Evolutionary conservation across 2,329 filamentous ascomycete genomes (phyloP).

Genomic region (Fusarium udum): DNA sequence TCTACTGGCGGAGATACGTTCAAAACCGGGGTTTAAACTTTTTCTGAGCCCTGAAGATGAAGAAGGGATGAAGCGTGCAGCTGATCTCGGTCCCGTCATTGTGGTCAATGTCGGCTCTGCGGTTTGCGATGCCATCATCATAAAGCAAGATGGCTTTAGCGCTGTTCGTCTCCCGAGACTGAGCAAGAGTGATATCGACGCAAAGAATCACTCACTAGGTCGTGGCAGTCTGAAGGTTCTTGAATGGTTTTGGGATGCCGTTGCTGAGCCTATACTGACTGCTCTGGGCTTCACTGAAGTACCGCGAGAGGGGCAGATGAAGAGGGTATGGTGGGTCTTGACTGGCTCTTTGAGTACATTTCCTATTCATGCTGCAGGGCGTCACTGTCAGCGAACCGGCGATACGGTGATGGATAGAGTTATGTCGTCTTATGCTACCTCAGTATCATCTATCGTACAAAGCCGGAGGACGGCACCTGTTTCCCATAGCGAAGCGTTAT

Average conservation of each 20-base stretch:
- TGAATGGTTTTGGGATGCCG: not conserved
- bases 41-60: not conserved
- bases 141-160: not conserved
- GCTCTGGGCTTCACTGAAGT: not conserved
- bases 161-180: not conserved
- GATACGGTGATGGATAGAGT: not conserved
- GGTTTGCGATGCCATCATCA: not conserved
- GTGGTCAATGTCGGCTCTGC: not conserved
- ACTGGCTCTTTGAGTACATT: not conserved
- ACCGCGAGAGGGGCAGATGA: not conserved
- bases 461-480: not conserved
- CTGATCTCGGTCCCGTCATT: not conserved
- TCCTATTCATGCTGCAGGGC: not conserved
- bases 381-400: not conserved
- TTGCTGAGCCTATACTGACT: not conserved
- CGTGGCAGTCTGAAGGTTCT: not conserved
- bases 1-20: not conserved
- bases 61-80: not conserved
- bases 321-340: not conserved
- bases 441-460: not conserved
- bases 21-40: not conserved
- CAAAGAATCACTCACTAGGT: not conserved
- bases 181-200: not conserved
- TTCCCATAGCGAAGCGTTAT: not conserved
- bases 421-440: not conserved